phyloP scores from a whole-genome alignment of 495 filamentous ascomycete species.

The Hyaloscypha bicolor region DNA sequence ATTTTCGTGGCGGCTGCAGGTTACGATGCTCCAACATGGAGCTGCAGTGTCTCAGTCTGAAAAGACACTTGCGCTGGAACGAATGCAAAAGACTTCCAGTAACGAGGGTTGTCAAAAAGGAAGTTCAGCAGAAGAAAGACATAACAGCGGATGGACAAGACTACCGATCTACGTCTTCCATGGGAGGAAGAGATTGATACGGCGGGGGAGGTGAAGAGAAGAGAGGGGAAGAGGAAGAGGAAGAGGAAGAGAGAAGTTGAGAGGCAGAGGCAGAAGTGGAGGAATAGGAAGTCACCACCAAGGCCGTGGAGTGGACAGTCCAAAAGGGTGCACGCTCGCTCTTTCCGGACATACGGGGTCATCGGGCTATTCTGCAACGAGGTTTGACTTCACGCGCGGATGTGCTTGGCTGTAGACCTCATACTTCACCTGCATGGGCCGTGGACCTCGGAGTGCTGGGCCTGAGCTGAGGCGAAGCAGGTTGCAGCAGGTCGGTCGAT shows the following conservation, averaged over 20 bases:
- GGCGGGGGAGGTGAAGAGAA: not conserved
- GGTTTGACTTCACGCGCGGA: not conserved
- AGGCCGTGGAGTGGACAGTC: not conserved
- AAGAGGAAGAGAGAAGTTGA: not conserved
- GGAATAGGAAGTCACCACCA: not conserved
- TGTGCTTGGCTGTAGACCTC: too few species aligned
- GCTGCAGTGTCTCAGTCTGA: slow-evolving; percentile 19
- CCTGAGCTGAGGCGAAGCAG: not conserved
- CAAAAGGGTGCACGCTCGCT: not conserved
- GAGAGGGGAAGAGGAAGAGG: not conserved
- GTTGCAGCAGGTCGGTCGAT: not conserved
- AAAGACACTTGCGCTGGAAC: slow-evolving; percentile 7
- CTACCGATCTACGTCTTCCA: not conserved
- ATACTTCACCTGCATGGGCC: not conserved
- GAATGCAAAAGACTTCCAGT: slow-evolving; percentile 5
- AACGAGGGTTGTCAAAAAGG: slow-evolving; percentile 1
- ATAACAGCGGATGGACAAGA: slow-evolving; percentile 6
- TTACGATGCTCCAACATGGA: slow-evolving; percentile 19
- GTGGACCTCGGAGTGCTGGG: not conserved
- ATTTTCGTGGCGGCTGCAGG: slow-evolving; percentile 24
- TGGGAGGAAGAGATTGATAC: not conserved
- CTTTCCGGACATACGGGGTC: not conserved
- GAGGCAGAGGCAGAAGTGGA: not conserved
- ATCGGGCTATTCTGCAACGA: not conserved
- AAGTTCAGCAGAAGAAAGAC: slow-evolving; percentile 3